Percentiles rank a stretch among this genome's conserved stretches.
Evolutionary conservation across 2,329 filamentous ascomycete genomes (phyloP).

Genomic region (Camillea tinctor): DNA sequence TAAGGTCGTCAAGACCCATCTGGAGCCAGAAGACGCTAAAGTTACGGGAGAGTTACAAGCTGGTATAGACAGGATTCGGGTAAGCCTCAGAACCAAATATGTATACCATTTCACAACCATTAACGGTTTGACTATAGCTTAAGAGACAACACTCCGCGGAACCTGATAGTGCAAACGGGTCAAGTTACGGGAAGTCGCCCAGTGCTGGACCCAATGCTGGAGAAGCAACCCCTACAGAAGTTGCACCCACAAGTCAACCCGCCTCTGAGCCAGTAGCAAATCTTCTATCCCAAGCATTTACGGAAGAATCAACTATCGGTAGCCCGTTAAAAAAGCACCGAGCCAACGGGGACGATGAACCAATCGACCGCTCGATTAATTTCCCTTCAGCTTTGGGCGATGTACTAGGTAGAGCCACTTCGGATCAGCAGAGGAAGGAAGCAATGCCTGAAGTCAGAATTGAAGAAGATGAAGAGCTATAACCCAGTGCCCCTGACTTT

Average conservation of each 20-base stretch:
- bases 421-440: constrained; percentile 24
- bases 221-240: constrained; percentile 42
- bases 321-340: constrained; percentile 77
- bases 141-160: constrained; percentile 79
- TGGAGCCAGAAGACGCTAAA: constrained; percentile 69
- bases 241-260: constrained; percentile 32
- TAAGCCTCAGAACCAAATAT: constrained; percentile 40
- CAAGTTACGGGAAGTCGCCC: constrained; percentile 46
- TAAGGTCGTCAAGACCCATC: constrained; percentile 57
- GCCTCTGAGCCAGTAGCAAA: constrained; percentile 34
- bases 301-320: constrained; percentile 53
- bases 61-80: constrained; percentile 78
- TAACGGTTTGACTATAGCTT: constrained; percentile 49
- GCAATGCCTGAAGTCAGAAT: constrained; percentile 15
- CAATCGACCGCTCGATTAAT: constrained; percentile 37
- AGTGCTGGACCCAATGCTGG: constrained; percentile 40
- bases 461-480: constrained; percentile 33
- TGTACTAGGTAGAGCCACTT: constrained; percentile 36
- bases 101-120: neutral
- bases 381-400: constrained; percentile 42
- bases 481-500: neutral
- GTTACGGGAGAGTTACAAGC: constrained; percentile 75
- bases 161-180: constrained; percentile 49
- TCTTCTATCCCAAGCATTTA: constrained; percentile 43
- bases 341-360: constrained; percentile 55